These are phyloP conservation scores for Ceriops tagal DNA, from an alignment of 345 rosid genomes.

Conservation along the genomic window DNA sequence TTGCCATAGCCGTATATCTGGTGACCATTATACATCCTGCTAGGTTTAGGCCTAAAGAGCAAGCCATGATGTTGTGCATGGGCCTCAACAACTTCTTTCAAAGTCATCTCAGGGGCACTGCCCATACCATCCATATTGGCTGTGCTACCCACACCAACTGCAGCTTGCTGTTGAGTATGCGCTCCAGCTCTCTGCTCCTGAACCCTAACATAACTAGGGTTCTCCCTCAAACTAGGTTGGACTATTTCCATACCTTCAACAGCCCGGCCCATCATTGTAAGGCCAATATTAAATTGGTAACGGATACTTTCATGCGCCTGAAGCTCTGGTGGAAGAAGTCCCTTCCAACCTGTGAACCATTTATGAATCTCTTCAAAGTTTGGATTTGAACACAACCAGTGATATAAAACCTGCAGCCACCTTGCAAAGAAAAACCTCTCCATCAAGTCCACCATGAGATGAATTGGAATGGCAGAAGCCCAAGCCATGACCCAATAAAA, in stretches of 20 bases:
- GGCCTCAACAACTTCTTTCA: constrained; percentile 81
- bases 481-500: constrained; percentile 76
- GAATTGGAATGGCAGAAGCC: constrained; percentile 79
- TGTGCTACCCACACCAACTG: constrained; percentile 29
- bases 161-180: constrained; percentile 43
- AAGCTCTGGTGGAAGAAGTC: constrained; percentile 74
- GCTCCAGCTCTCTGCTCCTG: constrained; percentile 61
- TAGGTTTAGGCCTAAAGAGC: constrained; percentile 71
- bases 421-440: constrained; percentile 75
- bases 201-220: constrained; percentile 52
- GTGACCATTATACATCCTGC: constrained; percentile 72
- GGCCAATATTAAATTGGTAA: constrained; percentile 61
- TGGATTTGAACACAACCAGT: constrained; percentile 70
- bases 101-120: constrained; percentile 42
- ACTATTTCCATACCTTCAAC: constrained; percentile 64
- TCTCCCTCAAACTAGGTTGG: constrained; percentile 71
- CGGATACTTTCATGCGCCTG: constrained; percentile 72
- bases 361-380: constrained; percentile 67
- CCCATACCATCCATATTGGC: constrained; percentile 37
- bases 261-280: constrained; percentile 77
- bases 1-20: constrained; percentile 89
- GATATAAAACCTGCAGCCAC: constrained; percentile 87
- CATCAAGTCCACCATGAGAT: constrained; percentile 90
- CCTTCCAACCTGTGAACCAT: constrained; percentile 85
- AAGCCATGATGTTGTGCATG: constrained; percentile 80